Evolutionary conservation across 305 asterid species (phyloP).

Genomic region (Nicotiana rustica): DNA sequence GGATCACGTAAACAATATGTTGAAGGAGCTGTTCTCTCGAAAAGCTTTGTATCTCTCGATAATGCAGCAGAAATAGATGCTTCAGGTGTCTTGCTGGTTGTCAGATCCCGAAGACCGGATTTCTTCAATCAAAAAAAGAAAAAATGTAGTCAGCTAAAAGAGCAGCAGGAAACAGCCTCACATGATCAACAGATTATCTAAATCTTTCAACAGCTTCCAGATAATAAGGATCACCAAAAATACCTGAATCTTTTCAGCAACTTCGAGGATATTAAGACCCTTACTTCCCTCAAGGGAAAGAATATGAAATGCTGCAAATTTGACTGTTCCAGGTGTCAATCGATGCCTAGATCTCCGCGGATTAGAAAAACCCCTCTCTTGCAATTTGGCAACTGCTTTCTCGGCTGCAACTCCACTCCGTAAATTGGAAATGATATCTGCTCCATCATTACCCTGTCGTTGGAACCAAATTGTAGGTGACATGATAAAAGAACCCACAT

Average conservation of each 20-base stretch:
- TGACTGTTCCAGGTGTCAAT: conserved; percentile 94
- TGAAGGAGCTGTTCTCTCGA: conserved; percentile 97
- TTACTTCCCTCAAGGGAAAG: conserved; percentile 90
- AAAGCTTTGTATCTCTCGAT: conserved; percentile 89
- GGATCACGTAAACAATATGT: conserved; percentile 90
- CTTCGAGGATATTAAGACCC: conserved; percentile 83
- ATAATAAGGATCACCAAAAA: conserved; percentile 11
- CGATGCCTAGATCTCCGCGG: conserved; percentile 85
- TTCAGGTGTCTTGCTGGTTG: conserved; percentile 98
- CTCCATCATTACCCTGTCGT: conserved; percentile 67
- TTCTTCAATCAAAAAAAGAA: conserved; percentile 54
- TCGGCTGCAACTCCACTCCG: conserved; percentile 92
- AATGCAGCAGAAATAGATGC: conserved; percentile 98
- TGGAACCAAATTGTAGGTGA: conserved; percentile 36
- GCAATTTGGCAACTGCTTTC: conserved; percentile 87
- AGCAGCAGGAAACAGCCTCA: conserved; percentile 10
- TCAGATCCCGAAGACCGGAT: conserved; percentile 97
- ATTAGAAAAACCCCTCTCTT: conserved; percentile 79
- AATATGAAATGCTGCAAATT: conserved; percentile 89
- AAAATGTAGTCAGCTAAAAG: conserved; percentile 28
- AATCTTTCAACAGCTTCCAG: conserved; percentile 16
- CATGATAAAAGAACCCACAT: conserved; percentile 8
- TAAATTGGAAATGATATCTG: conserved; percentile 65
- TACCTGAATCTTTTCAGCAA: conserved; percentile 97
- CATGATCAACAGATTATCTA: conserved; percentile 19